phyloP scores from a whole-genome alignment of 2,329 filamentous ascomycete genomes.

The Pezicula neosporulosa region DNA sequence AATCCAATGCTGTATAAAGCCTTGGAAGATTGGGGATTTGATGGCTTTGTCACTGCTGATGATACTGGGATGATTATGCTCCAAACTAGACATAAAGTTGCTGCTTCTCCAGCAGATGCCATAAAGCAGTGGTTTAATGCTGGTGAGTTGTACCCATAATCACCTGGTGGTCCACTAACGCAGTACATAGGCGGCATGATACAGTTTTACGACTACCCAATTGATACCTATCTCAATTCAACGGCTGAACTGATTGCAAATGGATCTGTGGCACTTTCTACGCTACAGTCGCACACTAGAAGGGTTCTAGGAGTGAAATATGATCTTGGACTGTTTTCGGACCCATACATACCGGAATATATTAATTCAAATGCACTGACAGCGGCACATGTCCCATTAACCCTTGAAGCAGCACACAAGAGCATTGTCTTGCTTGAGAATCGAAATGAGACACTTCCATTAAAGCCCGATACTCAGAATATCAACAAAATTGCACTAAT shows the following conservation, averaged over 20 bases:
- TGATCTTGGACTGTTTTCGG: slow-evolving; percentile 38
- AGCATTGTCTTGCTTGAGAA: slow-evolving; percentile 41
- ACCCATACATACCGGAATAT: slow-evolving; percentile 32
- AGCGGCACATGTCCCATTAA: slow-evolving; percentile 30
- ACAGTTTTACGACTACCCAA: slow-evolving; percentile 41
- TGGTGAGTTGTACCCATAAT: slow-evolving; percentile 20
- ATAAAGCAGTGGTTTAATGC: slow-evolving; percentile 41
- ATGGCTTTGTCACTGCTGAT: slow-evolving; percentile 39
- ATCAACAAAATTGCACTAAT: slow-evolving; percentile 35
- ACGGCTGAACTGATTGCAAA: slow-evolving; percentile 33
- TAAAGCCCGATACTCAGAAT: slow-evolving; percentile 25
- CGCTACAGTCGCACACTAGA: slow-evolving; percentile 32
- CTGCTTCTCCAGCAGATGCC: slow-evolving; percentile 33
- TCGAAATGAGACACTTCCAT: slow-evolving; percentile 34
- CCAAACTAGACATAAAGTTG: slow-evolving; percentile 32
- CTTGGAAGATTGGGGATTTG: slow-evolving; percentile 36
- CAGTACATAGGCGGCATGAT: slow-evolving; percentile 28
- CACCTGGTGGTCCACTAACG: neutral
- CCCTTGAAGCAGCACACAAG: slow-evolving; percentile 39
- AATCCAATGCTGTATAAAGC: slow-evolving; percentile 35
- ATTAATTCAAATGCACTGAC: slow-evolving; percentile 33
- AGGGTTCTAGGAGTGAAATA: slow-evolving; percentile 38
- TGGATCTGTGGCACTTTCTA: slow-evolving; percentile 30
- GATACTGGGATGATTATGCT: slow-evolving; percentile 33
- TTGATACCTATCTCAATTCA: slow-evolving; percentile 34